phyloP scores from a whole-genome alignment of 2,329 filamentous ascomycete genomes.

The Botrytis aclada region DNA sequence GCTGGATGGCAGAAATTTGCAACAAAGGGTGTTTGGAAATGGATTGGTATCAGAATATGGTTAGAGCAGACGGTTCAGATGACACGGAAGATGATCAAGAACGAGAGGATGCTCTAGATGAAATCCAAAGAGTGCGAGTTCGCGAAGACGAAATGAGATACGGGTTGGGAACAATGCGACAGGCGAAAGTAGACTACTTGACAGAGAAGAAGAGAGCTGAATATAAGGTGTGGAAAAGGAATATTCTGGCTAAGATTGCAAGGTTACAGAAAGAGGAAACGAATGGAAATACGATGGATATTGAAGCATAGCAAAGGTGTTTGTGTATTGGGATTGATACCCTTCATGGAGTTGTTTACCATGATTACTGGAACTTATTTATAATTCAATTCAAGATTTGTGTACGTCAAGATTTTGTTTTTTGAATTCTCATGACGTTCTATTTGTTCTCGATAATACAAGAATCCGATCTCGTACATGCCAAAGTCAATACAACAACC shows the following conservation, averaged over 20 bases:
- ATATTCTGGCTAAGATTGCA: constrained; percentile 55
- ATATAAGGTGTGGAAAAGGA: constrained; percentile 62
- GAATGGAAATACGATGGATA: constrained; percentile 14
- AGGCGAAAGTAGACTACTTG: constrained; percentile 69
- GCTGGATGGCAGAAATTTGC: constrained; percentile 57
- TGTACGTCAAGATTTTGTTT: not conserved
- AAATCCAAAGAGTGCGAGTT: constrained; percentile 22
- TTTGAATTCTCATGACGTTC: not conserved
- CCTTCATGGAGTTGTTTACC: not conserved
- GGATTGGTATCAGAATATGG: constrained; percentile 59
- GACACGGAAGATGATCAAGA: constrained; percentile 35
- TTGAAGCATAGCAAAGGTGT: not conserved
- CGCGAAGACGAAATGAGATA: constrained; percentile 26
- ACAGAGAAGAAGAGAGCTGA: constrained; percentile 59
- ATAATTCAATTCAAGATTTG: not conserved
- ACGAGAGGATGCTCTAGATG: constrained; percentile 38
- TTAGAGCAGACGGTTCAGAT: constrained; percentile 38
- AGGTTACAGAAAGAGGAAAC: constrained; percentile 36
- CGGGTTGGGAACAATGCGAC: constrained; percentile 61
- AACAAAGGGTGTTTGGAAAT: constrained; percentile 47
- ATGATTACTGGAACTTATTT: no score
- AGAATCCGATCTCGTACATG: not conserved
- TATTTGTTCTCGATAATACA: not conserved
- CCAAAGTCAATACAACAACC: not conserved
- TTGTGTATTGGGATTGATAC: not conserved